phyloP scores from a whole-genome alignment of 2,329 filamentous ascomycete species.

The Sporothrix globosa region DNA sequence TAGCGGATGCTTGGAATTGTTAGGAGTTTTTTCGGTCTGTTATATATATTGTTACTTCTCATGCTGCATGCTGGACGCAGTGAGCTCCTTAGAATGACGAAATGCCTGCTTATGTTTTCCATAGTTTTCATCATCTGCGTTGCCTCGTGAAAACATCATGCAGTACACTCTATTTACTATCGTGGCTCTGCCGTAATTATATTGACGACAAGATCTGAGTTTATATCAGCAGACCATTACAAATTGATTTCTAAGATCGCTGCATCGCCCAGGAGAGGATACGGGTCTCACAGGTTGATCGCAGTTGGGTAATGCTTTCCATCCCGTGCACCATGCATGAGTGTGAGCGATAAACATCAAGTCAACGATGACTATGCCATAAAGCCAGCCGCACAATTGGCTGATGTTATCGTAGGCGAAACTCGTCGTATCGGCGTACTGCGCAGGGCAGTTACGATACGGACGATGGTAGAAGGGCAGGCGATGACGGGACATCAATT shows the following conservation, averaged over 20 bases:
- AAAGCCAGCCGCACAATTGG: neutral
- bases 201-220: neutral
- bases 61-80: neutral
- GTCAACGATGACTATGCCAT: too few relatives aligned
- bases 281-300: neutral
- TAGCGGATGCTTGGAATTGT: neutral
- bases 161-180: neutral
- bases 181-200: constrained; percentile 17
- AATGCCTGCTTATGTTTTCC: neutral
- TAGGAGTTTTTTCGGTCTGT: neutral
- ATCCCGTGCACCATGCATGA: neutral
- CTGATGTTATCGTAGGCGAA: constrained; percentile 21
- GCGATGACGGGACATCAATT: neutral
- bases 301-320: neutral
- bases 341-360: neutral
- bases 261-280: neutral
- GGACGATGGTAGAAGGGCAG: constrained; percentile 18
- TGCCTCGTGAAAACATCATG: too few relatives aligned
- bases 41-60: neutral
- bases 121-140: neutral
- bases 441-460: neutral
- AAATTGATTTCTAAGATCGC: too few relatives aligned
- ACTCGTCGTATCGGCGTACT: constrained; percentile 10
- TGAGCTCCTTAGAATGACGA: constrained; percentile 7
- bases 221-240: too few relatives aligned